Conservation (phyloP, 768 basidiomycete species). For the Hysterangium stoloniferum region DNA sequence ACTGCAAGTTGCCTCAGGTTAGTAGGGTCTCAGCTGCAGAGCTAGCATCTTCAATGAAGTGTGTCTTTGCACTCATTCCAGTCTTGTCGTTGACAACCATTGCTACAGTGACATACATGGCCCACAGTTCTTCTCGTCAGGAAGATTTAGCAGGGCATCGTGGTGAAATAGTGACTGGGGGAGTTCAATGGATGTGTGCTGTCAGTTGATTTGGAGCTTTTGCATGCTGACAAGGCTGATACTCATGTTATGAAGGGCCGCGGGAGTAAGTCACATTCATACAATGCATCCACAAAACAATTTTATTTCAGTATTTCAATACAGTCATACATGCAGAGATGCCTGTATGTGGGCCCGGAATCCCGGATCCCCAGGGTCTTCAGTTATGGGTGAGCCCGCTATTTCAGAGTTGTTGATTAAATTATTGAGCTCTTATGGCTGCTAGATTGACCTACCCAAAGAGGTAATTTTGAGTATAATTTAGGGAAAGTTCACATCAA, state of each 20-base stretch:
- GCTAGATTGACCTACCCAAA: constrained; percentile 59
- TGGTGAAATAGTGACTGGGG: constrained; percentile 68
- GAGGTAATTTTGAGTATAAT: constrained; percentile 29
- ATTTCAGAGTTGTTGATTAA: too few species aligned
- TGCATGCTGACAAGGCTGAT: too few species aligned
- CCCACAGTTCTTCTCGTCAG: constrained; percentile 55
- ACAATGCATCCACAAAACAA: too few species aligned
- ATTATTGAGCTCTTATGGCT: background rate
- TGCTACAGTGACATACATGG: constrained; percentile 32
- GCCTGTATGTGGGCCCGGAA: constrained; percentile 65
- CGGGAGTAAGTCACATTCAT: constrained; percentile 54
- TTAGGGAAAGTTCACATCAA: constrained; percentile 15
- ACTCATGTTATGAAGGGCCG: too few species aligned
- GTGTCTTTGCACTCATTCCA: too few species aligned
- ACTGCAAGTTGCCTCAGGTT: too few species aligned
- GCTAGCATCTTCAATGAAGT: too few species aligned
- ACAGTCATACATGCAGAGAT: constrained; percentile 75
- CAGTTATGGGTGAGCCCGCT: constrained; percentile 58
- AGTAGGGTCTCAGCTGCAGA: too few species aligned
- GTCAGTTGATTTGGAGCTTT: constrained; percentile 35
- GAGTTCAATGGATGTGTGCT: constrained; percentile 93
- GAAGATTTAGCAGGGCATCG: constrained; percentile 89
- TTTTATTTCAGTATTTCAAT: background rate
- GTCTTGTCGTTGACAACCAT: too few species aligned
- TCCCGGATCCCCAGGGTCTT: constrained; percentile 70